Conservation (phyloP, 2,329 filamentous ascomycete species). For the Mycocentrospora acerina region DNA sequence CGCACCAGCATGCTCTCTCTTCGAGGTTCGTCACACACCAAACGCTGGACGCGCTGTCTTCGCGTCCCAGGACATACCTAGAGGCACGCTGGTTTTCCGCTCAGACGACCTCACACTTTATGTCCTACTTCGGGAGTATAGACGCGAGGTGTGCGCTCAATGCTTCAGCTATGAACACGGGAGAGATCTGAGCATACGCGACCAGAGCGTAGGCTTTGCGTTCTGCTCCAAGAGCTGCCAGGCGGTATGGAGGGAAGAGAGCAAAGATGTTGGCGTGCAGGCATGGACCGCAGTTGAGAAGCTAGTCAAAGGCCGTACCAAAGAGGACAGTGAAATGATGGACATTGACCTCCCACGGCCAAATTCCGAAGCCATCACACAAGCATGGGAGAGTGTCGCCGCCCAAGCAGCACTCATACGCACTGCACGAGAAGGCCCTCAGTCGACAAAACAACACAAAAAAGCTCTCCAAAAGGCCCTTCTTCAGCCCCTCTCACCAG, state of each 20-base stretch:
- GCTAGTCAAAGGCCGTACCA: slow-evolving; percentile 32
- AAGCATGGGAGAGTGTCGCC: slow-evolving; percentile 28
- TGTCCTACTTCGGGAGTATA: slow-evolving; percentile 49
- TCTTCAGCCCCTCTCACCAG: slow-evolving; percentile 32
- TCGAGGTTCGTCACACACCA: slow-evolving; percentile 45
- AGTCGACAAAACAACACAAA: slow-evolving; percentile 35
- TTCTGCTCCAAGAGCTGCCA: slow-evolving; percentile 46
- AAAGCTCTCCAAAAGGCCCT: slow-evolving; percentile 36
- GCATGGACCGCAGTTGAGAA: slow-evolving; percentile 40
- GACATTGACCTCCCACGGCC: slow-evolving; percentile 32
- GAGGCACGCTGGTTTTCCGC: slow-evolving; percentile 40
- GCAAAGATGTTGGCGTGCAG: slow-evolving; percentile 30
- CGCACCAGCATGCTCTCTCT: slow-evolving; percentile 30
- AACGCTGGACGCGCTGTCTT: slow-evolving; percentile 50
- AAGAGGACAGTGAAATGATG: slow-evolving; percentile 38
- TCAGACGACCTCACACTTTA: slow-evolving; percentile 42
- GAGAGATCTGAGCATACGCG: slow-evolving; percentile 42
- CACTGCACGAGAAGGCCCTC: slow-evolving; percentile 20
- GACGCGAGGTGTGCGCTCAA: slow-evolving; percentile 51
- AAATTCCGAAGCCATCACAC: slow-evolving; percentile 25
- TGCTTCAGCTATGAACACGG: slow-evolving; percentile 52
- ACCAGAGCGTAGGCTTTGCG: slow-evolving; percentile 43
- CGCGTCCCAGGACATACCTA: slow-evolving; percentile 38
- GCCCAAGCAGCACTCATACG: slow-evolving; percentile 31
- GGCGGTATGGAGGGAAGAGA: slow-evolving; percentile 35